These are phyloP conservation scores for Aristolochia californica DNA, from an alignment of 164 flowering plant species.

Conservation along the genomic window DNA sequence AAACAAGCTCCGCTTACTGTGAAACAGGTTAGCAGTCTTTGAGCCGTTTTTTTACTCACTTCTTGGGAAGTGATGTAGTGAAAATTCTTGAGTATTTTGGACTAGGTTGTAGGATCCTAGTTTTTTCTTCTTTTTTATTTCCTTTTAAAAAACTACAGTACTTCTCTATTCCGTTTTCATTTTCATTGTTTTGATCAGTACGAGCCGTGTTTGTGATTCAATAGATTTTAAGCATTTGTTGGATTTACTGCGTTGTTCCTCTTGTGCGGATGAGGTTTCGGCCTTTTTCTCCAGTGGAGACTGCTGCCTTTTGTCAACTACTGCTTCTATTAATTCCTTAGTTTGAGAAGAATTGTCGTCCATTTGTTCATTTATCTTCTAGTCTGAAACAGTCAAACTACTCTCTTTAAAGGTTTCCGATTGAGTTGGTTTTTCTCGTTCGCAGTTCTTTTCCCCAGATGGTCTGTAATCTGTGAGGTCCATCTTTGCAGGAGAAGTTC, in stretches of 20 bases:
- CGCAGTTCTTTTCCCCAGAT: neutral
- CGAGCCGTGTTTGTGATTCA: too few species aligned
- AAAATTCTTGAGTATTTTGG: neutral
- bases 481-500: constrained; percentile 68
- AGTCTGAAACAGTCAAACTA: neutral
- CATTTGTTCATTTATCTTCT: neutral
- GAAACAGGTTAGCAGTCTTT: constrained; percentile 45
- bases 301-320: neutral
- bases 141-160: too few species aligned
- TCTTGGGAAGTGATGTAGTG: neutral
- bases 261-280: too few species aligned
- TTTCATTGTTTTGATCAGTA: too few species aligned
- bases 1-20: constrained; percentile 73
- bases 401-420: neutral
- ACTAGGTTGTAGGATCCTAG: too few species aligned
- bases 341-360: neutral
- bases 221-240: too few species aligned
- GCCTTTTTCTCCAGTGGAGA: too few species aligned
- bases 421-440: neutral
- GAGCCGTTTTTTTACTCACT: neutral
- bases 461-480: constrained; percentile 1
- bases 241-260: too few species aligned
- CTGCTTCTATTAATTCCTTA: neutral
- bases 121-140: too few species aligned
- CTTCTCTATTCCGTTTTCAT: too few species aligned